Conservation (phyloP, 2,329 filamentous ascomycete genomes). For the Aspergillus sp. region DNA sequence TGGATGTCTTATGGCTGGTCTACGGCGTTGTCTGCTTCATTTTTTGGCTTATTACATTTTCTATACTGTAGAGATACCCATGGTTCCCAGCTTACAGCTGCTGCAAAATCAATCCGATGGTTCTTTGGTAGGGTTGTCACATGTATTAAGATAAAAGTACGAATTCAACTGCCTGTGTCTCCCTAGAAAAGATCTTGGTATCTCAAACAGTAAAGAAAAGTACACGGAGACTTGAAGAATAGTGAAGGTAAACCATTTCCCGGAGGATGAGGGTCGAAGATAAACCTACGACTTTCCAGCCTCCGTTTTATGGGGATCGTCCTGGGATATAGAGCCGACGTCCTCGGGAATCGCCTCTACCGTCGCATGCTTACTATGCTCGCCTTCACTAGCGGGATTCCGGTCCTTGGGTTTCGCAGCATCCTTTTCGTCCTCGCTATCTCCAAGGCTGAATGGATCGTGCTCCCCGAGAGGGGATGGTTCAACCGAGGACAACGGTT, state of each 20-base stretch:
- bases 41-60: neutral
- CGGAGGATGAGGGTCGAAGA: too few relatives aligned
- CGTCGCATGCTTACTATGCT: conserved; percentile 58
- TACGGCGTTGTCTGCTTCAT: neutral
- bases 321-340: conserved; percentile 22
- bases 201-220: conserved; percentile 11
- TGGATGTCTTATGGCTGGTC: neutral
- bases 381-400: conserved; percentile 44
- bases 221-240: conserved; percentile 1
- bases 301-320: conserved; percentile 6
- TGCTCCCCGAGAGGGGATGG: conserved; percentile 80
- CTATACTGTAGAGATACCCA: conserved; percentile 9
- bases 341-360: conserved; percentile 39
- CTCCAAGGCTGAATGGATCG: conserved; percentile 91
- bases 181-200: conserved; percentile 13
- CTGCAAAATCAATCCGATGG: neutral
- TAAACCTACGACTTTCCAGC: conserved; percentile 18
- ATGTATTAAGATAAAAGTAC: neutral
- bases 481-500: conserved; percentile 78
- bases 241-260: neutral
- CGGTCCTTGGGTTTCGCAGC: conserved; percentile 55
- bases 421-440: conserved; percentile 88
- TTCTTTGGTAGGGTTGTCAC: neutral
- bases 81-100: neutral
- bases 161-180: conserved; percentile 1